Conservation (phyloP, 371 early-diverging fungal genomes). For the Mucor ambiguus region DNA sequence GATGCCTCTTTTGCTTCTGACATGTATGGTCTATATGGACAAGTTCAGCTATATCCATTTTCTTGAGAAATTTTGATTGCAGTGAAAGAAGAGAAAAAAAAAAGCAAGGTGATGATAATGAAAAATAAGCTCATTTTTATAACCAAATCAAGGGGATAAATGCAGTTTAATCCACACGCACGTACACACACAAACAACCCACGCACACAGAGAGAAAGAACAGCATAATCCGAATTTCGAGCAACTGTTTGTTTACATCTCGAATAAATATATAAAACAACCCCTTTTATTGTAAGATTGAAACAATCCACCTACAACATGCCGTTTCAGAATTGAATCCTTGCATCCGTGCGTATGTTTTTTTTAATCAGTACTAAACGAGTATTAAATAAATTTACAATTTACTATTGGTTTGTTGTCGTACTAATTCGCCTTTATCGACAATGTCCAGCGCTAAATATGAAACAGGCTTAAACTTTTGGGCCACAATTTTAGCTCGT, state of each 20-base stretch:
- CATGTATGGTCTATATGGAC: neutral
- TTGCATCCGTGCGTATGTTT: slow-evolving; percentile 1
- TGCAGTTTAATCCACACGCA: neutral
- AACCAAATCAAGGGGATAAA: neutral
- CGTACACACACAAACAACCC: neutral
- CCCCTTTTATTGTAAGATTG: neutral
- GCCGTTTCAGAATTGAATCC: neutral
- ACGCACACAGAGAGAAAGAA: neutral
- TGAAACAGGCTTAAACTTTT: slow-evolving; percentile 34
- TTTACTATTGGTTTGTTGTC: slow-evolving; percentile 6
- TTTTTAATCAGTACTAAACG: neutral
- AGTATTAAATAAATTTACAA: slow-evolving; percentile 8
- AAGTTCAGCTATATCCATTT: slow-evolving; percentile 17
- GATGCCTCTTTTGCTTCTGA: slow-evolving; percentile 5
- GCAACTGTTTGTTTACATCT: neutral
- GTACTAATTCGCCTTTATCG: slow-evolving; percentile 20
- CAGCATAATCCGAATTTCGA: neutral
- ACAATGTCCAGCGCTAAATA: slow-evolving; percentile 35
- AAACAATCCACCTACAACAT: neutral
- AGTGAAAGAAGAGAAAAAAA: neutral
- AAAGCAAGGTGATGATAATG: neutral
- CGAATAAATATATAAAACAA: neutral
- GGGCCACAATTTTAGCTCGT: slow-evolving; percentile 56
- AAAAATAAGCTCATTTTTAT: slow-evolving; percentile 5
- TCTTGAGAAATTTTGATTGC: neutral